These are phyloP conservation scores for Lentinula detonsa DNA, from an alignment of 768 basidiomycete species.

Conservation along the genomic window DNA sequence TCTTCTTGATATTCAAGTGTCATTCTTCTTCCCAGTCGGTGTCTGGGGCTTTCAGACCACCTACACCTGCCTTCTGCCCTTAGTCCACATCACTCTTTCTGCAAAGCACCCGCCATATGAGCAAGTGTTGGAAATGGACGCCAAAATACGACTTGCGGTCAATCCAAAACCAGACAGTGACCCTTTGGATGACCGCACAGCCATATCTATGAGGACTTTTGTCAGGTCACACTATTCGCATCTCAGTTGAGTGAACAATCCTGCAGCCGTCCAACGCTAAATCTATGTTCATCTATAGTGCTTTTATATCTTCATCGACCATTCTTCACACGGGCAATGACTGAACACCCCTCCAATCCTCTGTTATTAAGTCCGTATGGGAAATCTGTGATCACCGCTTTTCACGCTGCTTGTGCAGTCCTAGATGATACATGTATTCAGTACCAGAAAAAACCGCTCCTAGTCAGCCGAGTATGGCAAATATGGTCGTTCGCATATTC, in stretches of 20 bases:
- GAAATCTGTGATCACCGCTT: conserved; percentile 46
- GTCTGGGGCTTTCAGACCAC: conserved; percentile 39
- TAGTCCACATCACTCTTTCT: conserved; percentile 33
- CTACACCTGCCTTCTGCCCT: conserved; percentile 34
- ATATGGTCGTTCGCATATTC: conserved; percentile 55
- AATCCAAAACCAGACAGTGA: conserved; percentile 17
- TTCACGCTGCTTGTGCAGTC: conserved; percentile 43
- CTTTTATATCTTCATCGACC: conserved; percentile 50
- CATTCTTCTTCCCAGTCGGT: conserved; percentile 28
- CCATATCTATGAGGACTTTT: conserved; percentile 34
- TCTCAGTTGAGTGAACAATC: conserved; percentile 23
- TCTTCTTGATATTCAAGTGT: not conserved
- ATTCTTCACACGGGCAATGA: conserved; percentile 52
- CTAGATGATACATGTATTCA: conserved; percentile 34
- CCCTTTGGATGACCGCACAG: conserved; percentile 21
- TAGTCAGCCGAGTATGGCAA: conserved; percentile 49
- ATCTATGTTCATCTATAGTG: conserved; percentile 24
- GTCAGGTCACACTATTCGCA: conserved; percentile 39
- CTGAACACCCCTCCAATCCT: conserved; percentile 40
- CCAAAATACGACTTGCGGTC: conserved; percentile 36
- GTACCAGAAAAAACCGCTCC: conserved; percentile 34
- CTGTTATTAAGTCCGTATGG: conserved; percentile 36
- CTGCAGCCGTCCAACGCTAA: not conserved
- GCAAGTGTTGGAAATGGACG: conserved; percentile 41
- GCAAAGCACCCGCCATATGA: conserved; percentile 41